Conservation (phyloP, 192 early-diverging fungal species). For the Rhizoclosmatium sp. region DNA sequence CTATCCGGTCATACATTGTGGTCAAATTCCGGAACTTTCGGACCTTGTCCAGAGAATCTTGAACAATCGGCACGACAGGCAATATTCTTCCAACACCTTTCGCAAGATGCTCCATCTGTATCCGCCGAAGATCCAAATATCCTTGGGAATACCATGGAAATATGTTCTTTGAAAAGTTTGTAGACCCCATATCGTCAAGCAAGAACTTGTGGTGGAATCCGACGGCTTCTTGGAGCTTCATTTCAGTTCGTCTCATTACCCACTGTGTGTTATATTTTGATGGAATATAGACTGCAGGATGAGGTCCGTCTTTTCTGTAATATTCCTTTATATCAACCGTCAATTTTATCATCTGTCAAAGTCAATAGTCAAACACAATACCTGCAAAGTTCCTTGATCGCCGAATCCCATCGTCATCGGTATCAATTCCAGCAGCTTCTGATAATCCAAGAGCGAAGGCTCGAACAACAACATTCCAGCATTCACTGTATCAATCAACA, state of each 20-base stretch:
- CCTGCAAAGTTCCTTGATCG: constrained; percentile 6
- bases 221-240: constrained; percentile 10
- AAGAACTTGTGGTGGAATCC: constrained; percentile 29
- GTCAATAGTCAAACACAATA: neutral
- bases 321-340: too few relatives aligned
- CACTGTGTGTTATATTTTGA: constrained; percentile 12
- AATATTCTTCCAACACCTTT: neutral
- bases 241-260: neutral
- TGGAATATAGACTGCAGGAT: neutral
- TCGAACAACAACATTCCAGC: constrained; percentile 6
- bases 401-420: constrained; percentile 13
- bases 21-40: neutral
- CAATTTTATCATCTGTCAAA: too few relatives aligned
- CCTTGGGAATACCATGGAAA: constrained; percentile 1
- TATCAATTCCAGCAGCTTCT: neutral
- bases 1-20: constrained; percentile 15
- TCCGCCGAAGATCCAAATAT: constrained; percentile 1
- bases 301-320: too few relatives aligned
- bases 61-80: constrained; percentile 8
- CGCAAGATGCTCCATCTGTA: constrained; percentile 1
- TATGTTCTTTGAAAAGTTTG: neutral
- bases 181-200: neutral
- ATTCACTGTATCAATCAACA: neutral
- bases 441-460: neutral
- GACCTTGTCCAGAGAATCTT: neutral